phyloP scores from a whole-genome alignment of 345 rosid genomes.

The Eucalyptus sp. region DNA sequence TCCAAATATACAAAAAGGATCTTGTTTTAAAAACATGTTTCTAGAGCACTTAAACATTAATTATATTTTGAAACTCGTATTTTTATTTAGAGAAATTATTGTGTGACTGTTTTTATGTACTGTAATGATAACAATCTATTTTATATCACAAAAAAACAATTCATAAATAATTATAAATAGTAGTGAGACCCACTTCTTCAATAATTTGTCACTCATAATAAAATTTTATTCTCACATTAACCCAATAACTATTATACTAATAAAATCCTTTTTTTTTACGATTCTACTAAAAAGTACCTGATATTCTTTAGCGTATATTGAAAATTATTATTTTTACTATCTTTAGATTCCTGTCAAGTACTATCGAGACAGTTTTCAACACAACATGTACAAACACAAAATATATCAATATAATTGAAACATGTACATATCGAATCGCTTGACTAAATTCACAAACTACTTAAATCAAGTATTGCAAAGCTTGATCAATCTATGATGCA shows the following conservation, averaged over 20 bases:
- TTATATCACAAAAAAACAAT: too few relatives aligned
- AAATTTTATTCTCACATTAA: fast-evolving
- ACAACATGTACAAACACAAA: neutral
- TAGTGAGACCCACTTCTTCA: fast-evolving
- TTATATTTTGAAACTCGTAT: too few relatives aligned
- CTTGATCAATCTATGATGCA: neutral
- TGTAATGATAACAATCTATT: too few relatives aligned
- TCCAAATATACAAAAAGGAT: too few relatives aligned
- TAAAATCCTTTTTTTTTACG: too few relatives aligned
- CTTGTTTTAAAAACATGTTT: neutral
- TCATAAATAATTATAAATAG: fast-evolving
- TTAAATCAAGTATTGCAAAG: neutral
- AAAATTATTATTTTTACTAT: too few relatives aligned
- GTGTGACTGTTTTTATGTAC: fast-evolving
- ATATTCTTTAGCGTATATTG: too few relatives aligned
- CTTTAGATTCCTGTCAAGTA: neutral
- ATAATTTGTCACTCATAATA: too few relatives aligned
- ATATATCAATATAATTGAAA: neutral
- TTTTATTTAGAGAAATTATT: too few relatives aligned
- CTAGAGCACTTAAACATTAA: neutral
- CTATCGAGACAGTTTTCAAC: fast-evolving
- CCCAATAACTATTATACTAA: too few relatives aligned
- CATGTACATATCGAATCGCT: fast-evolving
- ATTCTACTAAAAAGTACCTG: too few relatives aligned
- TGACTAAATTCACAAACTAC: neutral